These are phyloP conservation scores for Plantago coronopus DNA, from an alignment of 305 asterid species.

Conservation along the genomic window DNA sequence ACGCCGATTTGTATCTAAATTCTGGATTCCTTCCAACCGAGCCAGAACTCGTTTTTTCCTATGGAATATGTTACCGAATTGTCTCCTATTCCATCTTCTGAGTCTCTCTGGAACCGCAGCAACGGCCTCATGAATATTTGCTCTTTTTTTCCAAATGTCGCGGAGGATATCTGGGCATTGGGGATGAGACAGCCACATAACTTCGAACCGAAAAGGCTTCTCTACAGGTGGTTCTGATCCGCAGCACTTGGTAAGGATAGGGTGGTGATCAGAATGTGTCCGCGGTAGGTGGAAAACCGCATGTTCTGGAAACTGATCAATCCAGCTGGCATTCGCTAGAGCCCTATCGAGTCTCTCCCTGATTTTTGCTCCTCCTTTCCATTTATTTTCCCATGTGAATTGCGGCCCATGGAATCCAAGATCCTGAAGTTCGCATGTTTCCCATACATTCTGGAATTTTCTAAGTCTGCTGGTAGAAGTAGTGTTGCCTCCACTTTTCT, in stretches of 20 bases:
- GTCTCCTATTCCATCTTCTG: neutral
- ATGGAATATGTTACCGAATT: neutral
- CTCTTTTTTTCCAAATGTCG: neutral
- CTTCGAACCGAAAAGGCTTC: neutral
- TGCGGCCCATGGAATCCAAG: neutral
- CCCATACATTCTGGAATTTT: neutral
- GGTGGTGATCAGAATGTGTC: neutral
- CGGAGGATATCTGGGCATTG: neutral
- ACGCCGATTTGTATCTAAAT: too few species aligned
- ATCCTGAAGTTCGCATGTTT: neutral
- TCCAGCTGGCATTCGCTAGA: too few species aligned
- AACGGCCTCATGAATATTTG: neutral
- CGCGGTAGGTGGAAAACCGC: neutral
- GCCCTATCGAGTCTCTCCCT: neutral
- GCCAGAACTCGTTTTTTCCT: neutral
- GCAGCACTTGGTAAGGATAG: neutral
- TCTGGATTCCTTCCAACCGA: neutral
- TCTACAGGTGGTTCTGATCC: neutral
- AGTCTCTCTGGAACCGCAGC: neutral
- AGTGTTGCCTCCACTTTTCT: neutral
- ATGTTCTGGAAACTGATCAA: neutral
- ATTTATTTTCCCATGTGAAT: neutral
- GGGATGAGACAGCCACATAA: neutral
- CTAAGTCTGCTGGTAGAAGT: neutral
- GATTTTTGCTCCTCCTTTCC: neutral